A percentile compares a stretch with the other conserved stretches of the same genome.
These are phyloP conservation scores for Lineolata rhizophorae DNA, from an alignment of 495 filamentous ascomycete genomes.

Conservation along the genomic window DNA sequence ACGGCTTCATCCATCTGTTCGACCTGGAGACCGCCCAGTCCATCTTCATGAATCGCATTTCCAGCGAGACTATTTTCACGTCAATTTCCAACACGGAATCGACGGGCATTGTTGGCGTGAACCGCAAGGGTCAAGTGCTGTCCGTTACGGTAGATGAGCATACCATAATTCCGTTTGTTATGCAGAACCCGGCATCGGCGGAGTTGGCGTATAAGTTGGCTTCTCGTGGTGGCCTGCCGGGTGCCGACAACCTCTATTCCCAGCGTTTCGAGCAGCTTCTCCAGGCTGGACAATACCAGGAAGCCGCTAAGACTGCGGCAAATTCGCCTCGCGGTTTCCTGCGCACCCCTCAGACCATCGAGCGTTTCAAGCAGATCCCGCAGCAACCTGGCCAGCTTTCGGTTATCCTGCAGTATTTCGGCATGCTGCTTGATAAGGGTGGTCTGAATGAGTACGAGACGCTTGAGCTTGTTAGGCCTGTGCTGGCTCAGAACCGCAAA, in stretches of 20 bases:
- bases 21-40: constrained; percentile 92
- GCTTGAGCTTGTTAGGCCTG: constrained; percentile 77
- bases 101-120: constrained; percentile 79
- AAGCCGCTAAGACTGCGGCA: constrained; percentile 86
- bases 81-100: constrained; percentile 69
- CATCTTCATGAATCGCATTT: constrained; percentile 99
- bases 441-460: constrained; percentile 81
- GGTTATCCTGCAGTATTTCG: constrained; percentile 91
- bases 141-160: constrained; percentile 81
- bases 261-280: constrained; percentile 81
- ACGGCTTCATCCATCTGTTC: constrained; percentile 97
- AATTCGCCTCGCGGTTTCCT: constrained; percentile 93
- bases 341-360: constrained; percentile 79
- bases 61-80: constrained; percentile 96
- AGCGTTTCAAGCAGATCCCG: constrained; percentile 74
- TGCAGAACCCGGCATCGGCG: constrained; percentile 83
- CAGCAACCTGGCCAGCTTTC: constrained; percentile 61
- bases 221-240: constrained; percentile 77
- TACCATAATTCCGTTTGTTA: constrained; percentile 77
- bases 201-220: constrained; percentile 87
- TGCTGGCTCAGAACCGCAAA: constrained; percentile 81
- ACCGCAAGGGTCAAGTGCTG: constrained; percentile 90
- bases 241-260: constrained; percentile 84
- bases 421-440: constrained; percentile 89
- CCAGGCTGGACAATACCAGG: constrained; percentile 47